Evolutionary conservation across 164 flowering plant species (phyloP), one percentile per base, ranked within the genome.

Genomic region (Liriodendron chinense): DNA sequence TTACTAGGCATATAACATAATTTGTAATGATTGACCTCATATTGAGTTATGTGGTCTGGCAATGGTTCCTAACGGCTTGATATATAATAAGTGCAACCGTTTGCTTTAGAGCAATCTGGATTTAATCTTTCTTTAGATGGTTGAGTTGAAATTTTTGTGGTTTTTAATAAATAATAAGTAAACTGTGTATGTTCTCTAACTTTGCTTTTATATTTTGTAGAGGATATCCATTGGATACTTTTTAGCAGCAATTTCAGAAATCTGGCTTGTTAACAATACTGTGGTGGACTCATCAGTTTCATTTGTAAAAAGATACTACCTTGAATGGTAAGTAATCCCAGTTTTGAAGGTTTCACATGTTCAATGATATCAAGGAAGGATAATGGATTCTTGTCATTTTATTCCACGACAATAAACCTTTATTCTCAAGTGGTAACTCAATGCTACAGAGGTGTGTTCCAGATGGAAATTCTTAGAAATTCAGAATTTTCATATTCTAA

Each of bases 151-250:
- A 12, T 4, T 67, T 67, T 5, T 67, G 10, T 34, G 26, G 10
- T 23, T 12, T 70, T 70, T 22, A 64, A 24, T 21, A 50, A 70
- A 16, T 9, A 50, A 50, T 21, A 50, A 70, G 25, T 9, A 50
- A 50, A 23, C 47, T 43, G n/a, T 47, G 53, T 12, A 53, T n/a
- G 5, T 56, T 53, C 24, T 25, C 7, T 78, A 49, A 34, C 7
- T 65, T 1, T 53, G 9, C 23, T 63, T 34, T 22, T 65, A 23
- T 3, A 3, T 71, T 71, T 65, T 74, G 20, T 87, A 91, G 97
- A 89, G 94, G 74, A 92, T 92, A 75, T 82, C 97, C 18, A 81
- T 92, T 80, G 94, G 91, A 53, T 92, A 89, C 76, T 73, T 89
- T 20, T 70, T 91, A 68, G 89, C 90, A 75, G 85, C 94, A 68